A percentile compares a stretch with the other conserved stretches of the same genome.
These are phyloP conservation scores for Penicillium rolfsii DNA, from an alignment of 2,329 filamentous ascomycete species.

Conservation along the genomic window DNA sequence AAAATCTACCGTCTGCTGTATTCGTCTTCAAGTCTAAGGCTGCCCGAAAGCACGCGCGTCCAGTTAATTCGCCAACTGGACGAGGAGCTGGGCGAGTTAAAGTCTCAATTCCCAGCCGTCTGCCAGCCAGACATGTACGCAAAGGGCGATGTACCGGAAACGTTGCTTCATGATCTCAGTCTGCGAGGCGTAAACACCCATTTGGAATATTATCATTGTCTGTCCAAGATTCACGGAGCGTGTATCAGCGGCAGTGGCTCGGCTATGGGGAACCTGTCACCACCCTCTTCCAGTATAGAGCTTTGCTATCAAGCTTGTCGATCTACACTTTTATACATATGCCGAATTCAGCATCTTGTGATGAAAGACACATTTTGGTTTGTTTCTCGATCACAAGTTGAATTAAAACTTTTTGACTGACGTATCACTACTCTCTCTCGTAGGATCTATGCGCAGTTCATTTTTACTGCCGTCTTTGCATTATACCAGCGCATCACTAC, in stretches of 20 bases:
- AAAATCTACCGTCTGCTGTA: conserved; percentile 5
- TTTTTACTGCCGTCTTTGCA: conserved; percentile 7
- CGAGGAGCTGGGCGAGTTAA: conserved; percentile 5
- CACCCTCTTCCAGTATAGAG: conserved; percentile 8
- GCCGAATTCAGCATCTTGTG: conserved; percentile 1
- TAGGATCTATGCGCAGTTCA: conserved; percentile 12
- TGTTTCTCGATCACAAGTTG: neutral
- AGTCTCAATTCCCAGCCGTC: conserved; percentile 6
- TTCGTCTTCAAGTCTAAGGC: neutral
- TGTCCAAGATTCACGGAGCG: conserved; percentile 6
- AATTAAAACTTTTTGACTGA: neutral
- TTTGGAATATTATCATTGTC: conserved; percentile 9
- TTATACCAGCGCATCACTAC: conserved; percentile 6
- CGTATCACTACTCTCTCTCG: neutral
- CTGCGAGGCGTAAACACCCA: conserved; percentile 3
- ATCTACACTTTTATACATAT: conserved; percentile 9
- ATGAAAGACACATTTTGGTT: conserved; percentile 4
- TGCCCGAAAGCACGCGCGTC: neutral
- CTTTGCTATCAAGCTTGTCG: conserved; percentile 8
- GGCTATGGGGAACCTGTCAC: neutral
- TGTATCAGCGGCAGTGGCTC: neutral
- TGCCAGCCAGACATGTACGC: conserved; percentile 3
- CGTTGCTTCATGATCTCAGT: conserved; percentile 3
- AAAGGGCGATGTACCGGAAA: neutral
- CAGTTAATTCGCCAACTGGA: conserved; percentile 7